phyloP scores from a whole-genome alignment of 2,329 filamentous ascomycete genomes.

The Cercospora zeae-maydis region DNA sequence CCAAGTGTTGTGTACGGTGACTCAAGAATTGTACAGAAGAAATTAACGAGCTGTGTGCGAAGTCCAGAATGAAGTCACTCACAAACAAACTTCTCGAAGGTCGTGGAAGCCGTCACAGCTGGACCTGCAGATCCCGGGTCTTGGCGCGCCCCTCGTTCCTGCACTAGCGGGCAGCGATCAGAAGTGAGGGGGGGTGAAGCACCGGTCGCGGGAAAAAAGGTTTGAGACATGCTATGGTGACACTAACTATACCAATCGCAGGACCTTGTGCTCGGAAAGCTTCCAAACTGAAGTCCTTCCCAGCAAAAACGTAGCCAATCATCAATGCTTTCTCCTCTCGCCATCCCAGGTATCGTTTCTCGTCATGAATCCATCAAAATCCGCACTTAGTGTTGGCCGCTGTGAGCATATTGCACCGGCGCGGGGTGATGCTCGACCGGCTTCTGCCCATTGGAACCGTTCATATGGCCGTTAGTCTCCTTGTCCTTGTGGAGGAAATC shows the following conservation, averaged over 20 bases:
- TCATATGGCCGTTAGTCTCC: not conserved
- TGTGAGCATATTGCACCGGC: slow-evolving; percentile 19
- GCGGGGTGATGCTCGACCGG: slow-evolving; percentile 17
- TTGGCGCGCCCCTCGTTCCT: slow-evolving; percentile 1
- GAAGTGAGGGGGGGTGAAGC: not conserved
- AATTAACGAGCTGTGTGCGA: not conserved
- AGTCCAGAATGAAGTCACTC: not conserved
- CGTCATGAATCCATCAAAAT: not conserved
- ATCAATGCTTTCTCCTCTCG: not conserved
- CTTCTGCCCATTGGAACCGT: not conserved
- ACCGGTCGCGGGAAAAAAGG: not conserved
- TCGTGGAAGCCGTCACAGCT: slow-evolving; percentile 4
- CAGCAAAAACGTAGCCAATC: not conserved
- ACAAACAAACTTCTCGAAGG: not conserved
- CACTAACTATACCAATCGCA: not conserved
- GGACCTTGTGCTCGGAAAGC: not conserved
- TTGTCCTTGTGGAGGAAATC: slow-evolving; percentile 11
- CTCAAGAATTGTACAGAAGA: not conserved
- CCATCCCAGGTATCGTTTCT: not conserved
- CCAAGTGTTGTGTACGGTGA: not conserved
- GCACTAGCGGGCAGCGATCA: not conserved
- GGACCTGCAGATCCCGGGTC: slow-evolving; percentile 3
- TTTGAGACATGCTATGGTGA: not conserved
- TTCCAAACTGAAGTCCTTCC: not conserved
- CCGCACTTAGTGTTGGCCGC: not conserved